A percentile compares a stretch with the other conserved stretches of the same genome.
Evolutionary conservation across 2,329 filamentous ascomycete species (phyloP).

Genomic region (Calonectria montana): DNA sequence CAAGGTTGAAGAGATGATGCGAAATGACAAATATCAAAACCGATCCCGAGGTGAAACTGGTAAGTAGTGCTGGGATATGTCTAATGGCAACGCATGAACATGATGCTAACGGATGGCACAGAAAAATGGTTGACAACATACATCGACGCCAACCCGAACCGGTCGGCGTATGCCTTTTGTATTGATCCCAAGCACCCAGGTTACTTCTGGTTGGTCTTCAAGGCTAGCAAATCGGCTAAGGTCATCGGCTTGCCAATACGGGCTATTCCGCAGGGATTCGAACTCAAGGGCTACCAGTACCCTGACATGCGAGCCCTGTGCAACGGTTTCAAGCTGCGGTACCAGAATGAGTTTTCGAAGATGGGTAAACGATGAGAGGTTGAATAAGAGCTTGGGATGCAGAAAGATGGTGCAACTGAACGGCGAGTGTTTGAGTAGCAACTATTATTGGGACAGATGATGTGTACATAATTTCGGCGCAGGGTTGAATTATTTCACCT

Average conservation of each 20-base stretch:
- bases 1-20: slow-evolving; percentile 97
- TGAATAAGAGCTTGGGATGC: not conserved
- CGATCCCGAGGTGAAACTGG: slow-evolving; percentile 84
- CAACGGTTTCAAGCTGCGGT: slow-evolving; percentile 95
- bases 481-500: slow-evolving; percentile 16
- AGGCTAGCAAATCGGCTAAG: slow-evolving; percentile 80
- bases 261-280: slow-evolving; percentile 92
- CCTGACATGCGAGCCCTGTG: slow-evolving; percentile 95
- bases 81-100: not conserved
- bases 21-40: slow-evolving; percentile 92
- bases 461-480: slow-evolving; percentile 28
- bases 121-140: slow-evolving; percentile 97
- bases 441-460: slow-evolving; percentile 12
- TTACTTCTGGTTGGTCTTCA: slow-evolving; percentile 97
- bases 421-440: slow-evolving; percentile 27
- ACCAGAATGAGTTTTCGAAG: slow-evolving; percentile 73
- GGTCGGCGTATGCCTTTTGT: slow-evolving; percentile 95
- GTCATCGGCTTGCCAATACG: slow-evolving; percentile 87
- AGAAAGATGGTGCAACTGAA: slow-evolving; percentile 1
- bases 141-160: slow-evolving; percentile 93
- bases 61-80: slow-evolving; percentile 64
- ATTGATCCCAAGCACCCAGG: slow-evolving; percentile 91
- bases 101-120: slow-evolving; percentile 52
- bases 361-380: slow-evolving; percentile 55
- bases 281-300: slow-evolving; percentile 88